Percentiles rank a stretch among this genome's conserved stretches.
phyloP scores from a whole-genome alignment of 306 rosid genomes.

The Macrotyloma uniflorum region DNA sequence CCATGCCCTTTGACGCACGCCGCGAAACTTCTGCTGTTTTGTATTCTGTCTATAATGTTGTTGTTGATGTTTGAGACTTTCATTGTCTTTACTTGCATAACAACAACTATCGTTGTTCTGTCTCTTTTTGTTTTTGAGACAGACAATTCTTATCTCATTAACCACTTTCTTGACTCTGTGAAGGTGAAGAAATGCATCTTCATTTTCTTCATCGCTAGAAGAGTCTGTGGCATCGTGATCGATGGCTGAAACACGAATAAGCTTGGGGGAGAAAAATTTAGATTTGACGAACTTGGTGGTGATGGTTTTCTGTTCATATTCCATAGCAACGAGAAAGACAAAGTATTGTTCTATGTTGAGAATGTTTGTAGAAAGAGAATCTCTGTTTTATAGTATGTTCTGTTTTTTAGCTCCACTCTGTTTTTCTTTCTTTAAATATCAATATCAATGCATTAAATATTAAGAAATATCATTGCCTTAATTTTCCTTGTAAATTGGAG shows the following conservation, averaged over 20 bases:
- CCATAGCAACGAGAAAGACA: background rate
- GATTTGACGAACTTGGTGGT: conserved; percentile 13
- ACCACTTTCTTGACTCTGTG: conserved; percentile 45
- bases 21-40: conserved; percentile 58
- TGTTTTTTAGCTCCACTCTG: background rate
- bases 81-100: background rate
- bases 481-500: background rate
- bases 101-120: background rate
- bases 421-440: too few relatives aligned
- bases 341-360: background rate
- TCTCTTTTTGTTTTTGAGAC: background rate
- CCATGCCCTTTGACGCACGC: conserved; percentile 83
- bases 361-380: background rate
- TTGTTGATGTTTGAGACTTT: conserved; percentile 28
- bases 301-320: background rate
- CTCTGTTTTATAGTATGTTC: conserved; percentile 11
- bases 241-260: conserved; percentile 54
- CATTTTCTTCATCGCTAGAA: conserved; percentile 64
- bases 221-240: conserved; percentile 85
- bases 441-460: background rate
- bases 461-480: background rate
- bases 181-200: background rate
- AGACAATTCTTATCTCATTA: conserved; percentile 45
- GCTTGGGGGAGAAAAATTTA: background rate
- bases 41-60: background rate